phyloP scores from a whole-genome alignment of 352 stramenopile species.

The Globisporangium echinulatum region DNA sequence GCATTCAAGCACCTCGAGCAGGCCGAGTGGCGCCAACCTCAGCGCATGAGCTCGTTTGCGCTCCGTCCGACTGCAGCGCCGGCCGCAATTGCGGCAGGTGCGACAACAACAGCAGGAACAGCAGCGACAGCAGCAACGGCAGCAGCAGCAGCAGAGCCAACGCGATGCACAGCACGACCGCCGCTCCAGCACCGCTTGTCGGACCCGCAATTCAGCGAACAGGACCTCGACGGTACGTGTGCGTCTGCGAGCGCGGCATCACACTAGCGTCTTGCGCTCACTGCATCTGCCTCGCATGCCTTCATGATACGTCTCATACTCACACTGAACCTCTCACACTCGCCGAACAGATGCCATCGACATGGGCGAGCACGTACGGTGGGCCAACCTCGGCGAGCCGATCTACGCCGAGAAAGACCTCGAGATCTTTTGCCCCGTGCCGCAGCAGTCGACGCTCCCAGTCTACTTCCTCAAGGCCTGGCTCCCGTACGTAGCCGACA shows the following conservation, averaged over 20 bases:
- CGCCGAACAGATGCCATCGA: slow-evolving; percentile 42
- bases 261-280: neutral
- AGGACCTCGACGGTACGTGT: slow-evolving; percentile 35
- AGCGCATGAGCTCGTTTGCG: slow-evolving; percentile 15
- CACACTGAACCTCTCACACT: slow-evolving; percentile 1
- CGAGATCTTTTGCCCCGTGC: slow-evolving; percentile 54
- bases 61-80: slow-evolving; percentile 7
- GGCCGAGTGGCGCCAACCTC: slow-evolving; percentile 10
- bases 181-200: slow-evolving; percentile 51
- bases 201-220: slow-evolving; percentile 54
- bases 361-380: slow-evolving; percentile 57
- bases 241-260: neutral
- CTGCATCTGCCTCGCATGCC: neutral
- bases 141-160: slow-evolving; percentile 7
- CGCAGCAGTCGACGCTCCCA: slow-evolving; percentile 43
- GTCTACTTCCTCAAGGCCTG: slow-evolving; percentile 70
- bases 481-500: slow-evolving; percentile 63
- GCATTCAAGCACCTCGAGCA: slow-evolving; percentile 4
- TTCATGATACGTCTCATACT: neutral
- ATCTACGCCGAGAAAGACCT: slow-evolving; percentile 74
- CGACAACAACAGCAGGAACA: neutral
- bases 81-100: neutral
- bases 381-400: slow-evolving; percentile 51
- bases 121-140: neutral
- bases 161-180: slow-evolving; percentile 6